Evolutionary conservation across 1,284 basidiomycete genomes (phyloP).

Genomic region (Leccinum solheimii): DNA sequence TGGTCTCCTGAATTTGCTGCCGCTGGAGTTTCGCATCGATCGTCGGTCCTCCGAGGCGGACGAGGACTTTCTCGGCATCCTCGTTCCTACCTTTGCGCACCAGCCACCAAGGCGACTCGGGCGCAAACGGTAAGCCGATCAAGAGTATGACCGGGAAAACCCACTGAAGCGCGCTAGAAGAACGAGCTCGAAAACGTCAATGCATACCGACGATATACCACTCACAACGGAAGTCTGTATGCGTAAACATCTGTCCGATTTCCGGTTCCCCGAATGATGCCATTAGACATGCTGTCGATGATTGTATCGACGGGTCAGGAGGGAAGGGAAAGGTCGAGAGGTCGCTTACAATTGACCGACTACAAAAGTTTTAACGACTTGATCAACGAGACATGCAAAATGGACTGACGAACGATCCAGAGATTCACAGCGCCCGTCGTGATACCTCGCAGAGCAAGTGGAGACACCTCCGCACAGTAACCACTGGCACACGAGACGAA

Average conservation of each 20-base stretch:
- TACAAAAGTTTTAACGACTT: not conserved
- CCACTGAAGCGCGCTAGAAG: conserved; percentile 31
- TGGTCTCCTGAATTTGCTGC: conserved; percentile 31
- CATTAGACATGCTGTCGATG: conserved; percentile 29
- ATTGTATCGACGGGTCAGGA: not conserved
- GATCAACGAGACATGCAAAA: not conserved
- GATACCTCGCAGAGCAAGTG: conserved; percentile 30
- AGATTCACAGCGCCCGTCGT: conserved; percentile 33
- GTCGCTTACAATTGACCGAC: conserved; percentile 30
- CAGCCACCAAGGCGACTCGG: conserved; percentile 66
- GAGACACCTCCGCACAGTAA: conserved; percentile 34
- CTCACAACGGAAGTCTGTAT: conserved; percentile 33
- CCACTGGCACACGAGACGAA: conserved; percentile 27
- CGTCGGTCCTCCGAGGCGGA: conserved; percentile 34
- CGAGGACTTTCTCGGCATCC: conserved; percentile 50
- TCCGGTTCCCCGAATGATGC: conserved; percentile 27
- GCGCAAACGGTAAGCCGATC: conserved; percentile 41
- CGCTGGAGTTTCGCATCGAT: conserved; percentile 21
- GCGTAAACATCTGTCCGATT: conserved; percentile 24
- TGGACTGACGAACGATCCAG: conserved; percentile 29
- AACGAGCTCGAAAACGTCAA: not conserved
- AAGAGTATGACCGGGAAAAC: conserved; percentile 31
- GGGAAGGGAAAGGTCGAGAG: not conserved
- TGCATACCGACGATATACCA: not conserved
- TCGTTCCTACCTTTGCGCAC: conserved; percentile 52